A percentile compares a stretch with the other conserved stretches of the same genome.
Conservation (phyloP, 2,329 filamentous ascomycete genomes). For the Neocatenulostroma microsporum region DNA sequence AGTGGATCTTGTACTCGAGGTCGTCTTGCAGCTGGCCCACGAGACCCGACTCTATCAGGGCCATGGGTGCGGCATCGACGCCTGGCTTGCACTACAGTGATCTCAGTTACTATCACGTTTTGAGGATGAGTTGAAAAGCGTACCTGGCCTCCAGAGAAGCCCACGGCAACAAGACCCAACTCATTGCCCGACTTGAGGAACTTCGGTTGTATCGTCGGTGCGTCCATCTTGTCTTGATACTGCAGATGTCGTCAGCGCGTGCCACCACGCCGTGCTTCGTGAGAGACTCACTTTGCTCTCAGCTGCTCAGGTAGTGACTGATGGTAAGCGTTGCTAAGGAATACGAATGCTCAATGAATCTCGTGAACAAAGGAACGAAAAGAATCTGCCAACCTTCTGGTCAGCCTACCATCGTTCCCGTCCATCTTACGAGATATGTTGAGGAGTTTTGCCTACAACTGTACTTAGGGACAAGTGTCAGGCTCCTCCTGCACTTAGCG, state of each 20-base stretch:
- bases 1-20: constrained; percentile 79
- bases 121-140: too few relatives aligned
- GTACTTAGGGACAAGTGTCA: constrained; percentile 4
- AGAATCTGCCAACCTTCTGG: constrained; percentile 1
- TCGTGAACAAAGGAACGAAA: constrained; percentile 2
- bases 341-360: constrained; percentile 5
- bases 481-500: too few relatives aligned
- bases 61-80: constrained; percentile 82
- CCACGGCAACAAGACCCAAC: constrained; percentile 86
- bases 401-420: constrained; percentile 1
- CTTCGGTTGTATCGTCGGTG: constrained; percentile 55
- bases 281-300: too few relatives aligned
- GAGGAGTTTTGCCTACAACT: constrained; percentile 2
- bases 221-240: constrained; percentile 34
- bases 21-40: constrained; percentile 76
- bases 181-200: constrained; percentile 75
- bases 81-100: constrained; percentile 70
- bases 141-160: constrained; percentile 95
- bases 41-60: constrained; percentile 80
- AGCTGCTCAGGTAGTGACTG: neutral
- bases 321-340: neutral
- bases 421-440: constrained; percentile 6
- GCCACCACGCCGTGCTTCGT: too few relatives aligned
- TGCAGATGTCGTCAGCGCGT: too few relatives aligned
- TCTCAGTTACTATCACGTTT: constrained; percentile 10